Evolutionary conservation across 176 grass and related monocot species (phyloP).

Genomic region (Paspalum notatum): DNA sequence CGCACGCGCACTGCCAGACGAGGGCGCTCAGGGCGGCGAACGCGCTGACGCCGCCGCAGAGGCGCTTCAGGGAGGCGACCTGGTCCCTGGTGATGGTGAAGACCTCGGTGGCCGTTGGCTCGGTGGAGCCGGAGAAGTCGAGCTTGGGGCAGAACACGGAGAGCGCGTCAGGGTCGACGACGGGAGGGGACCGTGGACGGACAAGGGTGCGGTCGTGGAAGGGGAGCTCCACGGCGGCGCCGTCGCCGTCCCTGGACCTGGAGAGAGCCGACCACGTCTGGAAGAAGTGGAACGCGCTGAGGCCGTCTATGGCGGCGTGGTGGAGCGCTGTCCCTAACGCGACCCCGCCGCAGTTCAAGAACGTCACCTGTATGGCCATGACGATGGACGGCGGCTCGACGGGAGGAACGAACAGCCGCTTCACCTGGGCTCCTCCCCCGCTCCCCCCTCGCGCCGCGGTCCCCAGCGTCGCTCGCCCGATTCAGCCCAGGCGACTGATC

Average conservation of each 20-base stretch:
- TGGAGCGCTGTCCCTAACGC: neutral
- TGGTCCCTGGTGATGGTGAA: constrained; percentile 31
- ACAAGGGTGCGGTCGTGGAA: constrained; percentile 38
- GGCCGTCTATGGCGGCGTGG: neutral
- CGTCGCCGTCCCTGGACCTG: constrained; percentile 4
- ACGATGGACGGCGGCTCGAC: neutral
- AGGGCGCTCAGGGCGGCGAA: constrained; percentile 40
- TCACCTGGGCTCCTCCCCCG: too few relatives aligned
- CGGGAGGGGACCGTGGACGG: constrained; percentile 12
- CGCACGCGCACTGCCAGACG: constrained; percentile 45
- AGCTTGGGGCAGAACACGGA: neutral
- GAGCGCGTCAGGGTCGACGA: neutral
- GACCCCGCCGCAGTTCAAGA: neutral
- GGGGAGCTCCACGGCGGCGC: neutral
- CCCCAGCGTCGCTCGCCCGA: too few relatives aligned
- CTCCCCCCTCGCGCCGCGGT: too few relatives aligned
- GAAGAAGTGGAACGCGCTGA: neutral
- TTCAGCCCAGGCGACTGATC: too few relatives aligned
- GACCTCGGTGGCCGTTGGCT: neutral
- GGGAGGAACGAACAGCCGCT: neutral
- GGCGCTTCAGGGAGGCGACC: constrained; percentile 16
- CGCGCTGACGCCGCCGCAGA: constrained; percentile 6
- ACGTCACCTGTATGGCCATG: neutral
- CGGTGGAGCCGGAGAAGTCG: neutral
- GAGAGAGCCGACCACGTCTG: neutral